Evolutionary conservation across 768 basidiomycete species (phyloP).

Genomic region (Gloeopeniophorella convolvens): DNA sequence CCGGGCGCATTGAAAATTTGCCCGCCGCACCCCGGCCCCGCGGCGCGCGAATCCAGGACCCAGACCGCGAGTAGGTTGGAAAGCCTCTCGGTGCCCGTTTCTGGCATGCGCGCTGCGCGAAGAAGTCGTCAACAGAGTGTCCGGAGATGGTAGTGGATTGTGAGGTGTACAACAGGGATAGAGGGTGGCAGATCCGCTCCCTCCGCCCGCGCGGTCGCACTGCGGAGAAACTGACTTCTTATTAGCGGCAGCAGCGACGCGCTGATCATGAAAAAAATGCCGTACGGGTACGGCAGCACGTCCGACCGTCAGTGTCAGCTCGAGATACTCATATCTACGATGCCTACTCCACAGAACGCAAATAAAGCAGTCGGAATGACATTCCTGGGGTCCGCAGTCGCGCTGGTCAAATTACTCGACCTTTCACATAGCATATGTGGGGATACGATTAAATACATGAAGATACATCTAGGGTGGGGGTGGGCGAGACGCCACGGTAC

Average conservation of each 20-base stretch:
- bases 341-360: too few relatives aligned
- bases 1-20: too few relatives aligned
- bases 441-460: too few relatives aligned
- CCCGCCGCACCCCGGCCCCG: background rate
- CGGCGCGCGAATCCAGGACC: background rate
- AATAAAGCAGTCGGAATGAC: too few relatives aligned
- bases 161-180: background rate
- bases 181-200: background rate
- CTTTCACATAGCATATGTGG: too few relatives aligned
- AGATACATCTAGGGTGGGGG: too few relatives aligned
- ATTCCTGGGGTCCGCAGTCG: too few relatives aligned
- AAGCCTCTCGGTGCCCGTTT: constrained; percentile 5
- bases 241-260: background rate
- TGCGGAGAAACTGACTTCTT: background rate
- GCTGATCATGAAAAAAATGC: background rate
- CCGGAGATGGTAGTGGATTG: constrained; percentile 4
- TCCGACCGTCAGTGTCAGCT: too few relatives aligned
- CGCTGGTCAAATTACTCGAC: too few relatives aligned
- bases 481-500: too few relatives aligned
- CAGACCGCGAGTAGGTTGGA: background rate
- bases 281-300: background rate
- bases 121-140: background rate
- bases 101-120: background rate
- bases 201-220: background rate
- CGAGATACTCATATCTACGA: too few relatives aligned